Evolutionary conservation across 192 early-diverging fungal species (phyloP).

Genomic region (Coemansia asiatica): DNA sequence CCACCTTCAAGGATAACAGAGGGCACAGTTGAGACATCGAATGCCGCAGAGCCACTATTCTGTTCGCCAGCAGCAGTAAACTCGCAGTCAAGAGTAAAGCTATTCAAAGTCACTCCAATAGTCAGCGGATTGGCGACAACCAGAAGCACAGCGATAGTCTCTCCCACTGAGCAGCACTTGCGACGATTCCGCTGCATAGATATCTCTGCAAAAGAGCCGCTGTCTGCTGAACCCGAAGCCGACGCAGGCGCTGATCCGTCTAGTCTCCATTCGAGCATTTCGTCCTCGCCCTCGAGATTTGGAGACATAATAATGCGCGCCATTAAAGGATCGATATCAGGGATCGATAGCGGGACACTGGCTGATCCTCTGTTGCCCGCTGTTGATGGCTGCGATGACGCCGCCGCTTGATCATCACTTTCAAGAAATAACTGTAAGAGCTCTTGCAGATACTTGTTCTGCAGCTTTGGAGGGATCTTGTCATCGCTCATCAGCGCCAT

Average conservation of each 20-base stretch:
- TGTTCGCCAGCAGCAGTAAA: constrained; percentile 15
- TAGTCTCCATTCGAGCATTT: constrained; percentile 25
- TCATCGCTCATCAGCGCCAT: constrained; percentile 66
- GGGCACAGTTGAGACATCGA: constrained; percentile 23
- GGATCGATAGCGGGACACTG: constrained; percentile 61
- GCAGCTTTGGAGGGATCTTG: constrained; percentile 43
- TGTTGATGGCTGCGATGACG: neutral
- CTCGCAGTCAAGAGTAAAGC: constrained; percentile 44
- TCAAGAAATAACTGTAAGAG: constrained; percentile 50
- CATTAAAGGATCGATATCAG: constrained; percentile 55
- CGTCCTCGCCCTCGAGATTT: constrained; percentile 47
- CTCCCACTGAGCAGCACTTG: constrained; percentile 46
- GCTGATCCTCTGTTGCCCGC: neutral
- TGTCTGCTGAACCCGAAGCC: neutral
- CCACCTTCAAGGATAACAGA: constrained; percentile 43
- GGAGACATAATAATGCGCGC: constrained; percentile 50
- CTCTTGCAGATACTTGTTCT: constrained; percentile 53
- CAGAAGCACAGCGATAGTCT: constrained; percentile 41
- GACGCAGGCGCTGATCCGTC: constrained; percentile 22
- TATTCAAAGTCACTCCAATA: constrained; percentile 43
- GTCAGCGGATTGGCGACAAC: constrained; percentile 51
- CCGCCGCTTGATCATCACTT: constrained; percentile 17
- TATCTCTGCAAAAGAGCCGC: neutral
- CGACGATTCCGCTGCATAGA: neutral
- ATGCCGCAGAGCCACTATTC: neutral